Evolutionary conservation across 2,329 filamentous ascomycete genomes (phyloP), one percentile per base, ranked within the genome.

Genomic region (Colletotrichum destructivum): DNA sequence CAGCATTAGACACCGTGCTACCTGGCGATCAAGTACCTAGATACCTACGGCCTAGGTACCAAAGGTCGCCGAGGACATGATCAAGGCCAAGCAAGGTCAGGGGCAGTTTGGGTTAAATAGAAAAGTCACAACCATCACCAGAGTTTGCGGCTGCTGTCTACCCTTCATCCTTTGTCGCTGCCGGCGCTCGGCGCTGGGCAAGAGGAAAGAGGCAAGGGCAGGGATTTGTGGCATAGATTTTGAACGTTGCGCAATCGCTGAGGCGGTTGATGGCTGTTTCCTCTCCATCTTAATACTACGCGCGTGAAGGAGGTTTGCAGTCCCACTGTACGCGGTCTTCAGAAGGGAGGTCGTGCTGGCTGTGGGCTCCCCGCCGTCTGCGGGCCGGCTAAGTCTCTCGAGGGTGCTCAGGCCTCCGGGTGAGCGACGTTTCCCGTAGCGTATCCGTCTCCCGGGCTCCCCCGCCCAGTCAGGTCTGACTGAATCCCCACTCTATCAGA

Each of bases 391-490:
- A 63, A 21, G 16, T 3, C 9, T 42, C n/a, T 15, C 16, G 38
- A 46, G 52, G 15, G 49, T 59, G 69, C 69, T 71, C 69, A 71
- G 69, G 65, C 69, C 69, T 65, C 52, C 59, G 59, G 69, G 69
- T 69, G 65, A 71, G 65, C 69, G 69, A 69, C 69, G 69, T 63
- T 71, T 69, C 64, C 64, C 59, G 65, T 57, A 62, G 63, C 51
- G 57, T 44, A 62, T 62, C 55, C 51, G 51, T 67, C 52, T 47
- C 52, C 63, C 35, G 35, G 35, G 9, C 35, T 38, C 35, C 35
- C 35, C 35, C 35, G 35, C 35, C 47, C 13, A 62, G 44, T 62
- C 40, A 21, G 47, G 56, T 46, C 35, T 38, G 35, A n/a, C 52
- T 55, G 18, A 21, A 55, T 38, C 35, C 11, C n/a, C 38, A 44